A percentile compares a stretch with the other conserved stretches of the same genome.
Evolutionary conservation across 148 eudicot genomes (phyloP).

Genomic region (Vaccinium darrowii): DNA sequence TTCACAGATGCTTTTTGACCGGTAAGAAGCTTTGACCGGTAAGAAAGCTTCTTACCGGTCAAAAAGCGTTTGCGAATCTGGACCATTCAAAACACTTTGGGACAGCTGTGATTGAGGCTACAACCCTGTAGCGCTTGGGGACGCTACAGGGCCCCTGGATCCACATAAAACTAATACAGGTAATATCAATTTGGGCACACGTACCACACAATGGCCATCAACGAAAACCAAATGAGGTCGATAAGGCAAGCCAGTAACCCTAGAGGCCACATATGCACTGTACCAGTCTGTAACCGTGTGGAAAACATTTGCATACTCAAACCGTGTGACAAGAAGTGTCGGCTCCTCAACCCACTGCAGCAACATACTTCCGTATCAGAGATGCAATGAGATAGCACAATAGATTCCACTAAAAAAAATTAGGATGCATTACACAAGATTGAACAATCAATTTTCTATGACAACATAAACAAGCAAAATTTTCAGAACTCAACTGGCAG

Average conservation of each 20-base stretch:
- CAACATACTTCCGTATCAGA: constrained; percentile 23
- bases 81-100: too few relatives aligned
- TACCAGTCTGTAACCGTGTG: constrained; percentile 98
- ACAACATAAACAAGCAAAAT: too few relatives aligned
- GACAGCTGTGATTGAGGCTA: too few relatives aligned
- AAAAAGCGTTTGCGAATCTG: too few relatives aligned
- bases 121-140: too few relatives aligned
- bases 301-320: constrained; percentile 90
- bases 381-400: not conserved
- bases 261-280: constrained; percentile 81
- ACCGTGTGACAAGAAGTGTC: constrained; percentile 78
- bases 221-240: constrained; percentile 87
- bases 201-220: constrained; percentile 88
- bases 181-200: constrained; percentile 16
- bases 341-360: constrained; percentile 98
- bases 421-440: not conserved
- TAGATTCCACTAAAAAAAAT: not conserved
- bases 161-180: not conserved
- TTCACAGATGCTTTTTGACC: too few relatives aligned
- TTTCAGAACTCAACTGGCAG: not conserved
- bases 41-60: too few relatives aligned
- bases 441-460: not conserved
- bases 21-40: too few relatives aligned
- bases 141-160: too few relatives aligned
- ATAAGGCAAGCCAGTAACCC: constrained; percentile 84